Base-by-base conservation (phyloP, 192 early-diverging fungal genomes). In the Backusella australiensis region DNA sequence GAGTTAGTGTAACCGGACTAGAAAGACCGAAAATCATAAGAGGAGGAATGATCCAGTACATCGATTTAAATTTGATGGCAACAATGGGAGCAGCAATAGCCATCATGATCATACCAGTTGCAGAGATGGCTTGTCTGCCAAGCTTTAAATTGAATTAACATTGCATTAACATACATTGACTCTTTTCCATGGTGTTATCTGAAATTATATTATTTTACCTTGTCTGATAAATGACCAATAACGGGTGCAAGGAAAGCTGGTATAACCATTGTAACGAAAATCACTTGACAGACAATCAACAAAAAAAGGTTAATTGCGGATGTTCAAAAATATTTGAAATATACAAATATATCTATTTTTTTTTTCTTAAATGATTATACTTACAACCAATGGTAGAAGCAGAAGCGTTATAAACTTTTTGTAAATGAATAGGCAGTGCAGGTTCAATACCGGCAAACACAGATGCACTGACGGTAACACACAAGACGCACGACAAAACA, bases 221-320 rank as follows among this genome's bases (percentile, higher is more conserved):
- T 71, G 73, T 88, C 89, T 7, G 86, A 82, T 15, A 86, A 41
- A 52, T 82, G 85, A 11, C 94, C 94, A 17, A 90, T 85, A 0
- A 85, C 21, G 6, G 91, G 90, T 4, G 86, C 79, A 36, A 93
- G 74, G 38, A 89, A 84, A 44, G 89, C 91, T 23, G 94, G 94
- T 26, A 93, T 79, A 6, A 93, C 89, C 56, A 94, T 85, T 1
- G 91, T 85, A 2, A 90, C 84, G 75, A 92, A 92, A 23, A 95
- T 82, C 11, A 92, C 78, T 80, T 52, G 12, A 44, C 26, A 56
- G 11, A 67, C 41, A 53, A 42, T 6, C 41, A n/a, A 59, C 52
- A 82, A 80, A 42, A 42, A 63, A 29, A 14, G 26, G 56, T 63
- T 29, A 23, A 63, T 63, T 63, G 56, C 23, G 26, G 21, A 63